These are phyloP conservation scores for Eutreptiella sp. DNA, from an alignment of 208 protist species.

Conservation along the genomic window DNA sequence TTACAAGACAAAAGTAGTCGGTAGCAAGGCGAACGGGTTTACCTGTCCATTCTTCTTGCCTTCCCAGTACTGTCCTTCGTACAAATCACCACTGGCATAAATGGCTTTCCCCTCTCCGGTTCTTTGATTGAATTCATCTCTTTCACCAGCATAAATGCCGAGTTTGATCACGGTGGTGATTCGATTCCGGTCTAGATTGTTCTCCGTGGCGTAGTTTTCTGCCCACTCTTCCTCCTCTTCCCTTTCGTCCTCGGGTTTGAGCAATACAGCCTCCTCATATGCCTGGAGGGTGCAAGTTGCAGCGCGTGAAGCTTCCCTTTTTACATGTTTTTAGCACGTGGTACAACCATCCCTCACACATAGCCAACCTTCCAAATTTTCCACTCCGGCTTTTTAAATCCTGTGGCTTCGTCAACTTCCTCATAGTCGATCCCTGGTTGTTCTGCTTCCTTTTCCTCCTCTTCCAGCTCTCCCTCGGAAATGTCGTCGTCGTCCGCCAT, in stretches of 20 bases:
- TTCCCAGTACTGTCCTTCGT: constrained; percentile 77
- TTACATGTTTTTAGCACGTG: too few species aligned
- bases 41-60: constrained; percentile 74
- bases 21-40: too few species aligned
- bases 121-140: constrained; percentile 79
- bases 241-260: constrained; percentile 46
- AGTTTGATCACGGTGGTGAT: constrained; percentile 5
- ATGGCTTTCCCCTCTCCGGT: constrained; percentile 68
- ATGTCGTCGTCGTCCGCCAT: too few species aligned
- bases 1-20: too few species aligned
- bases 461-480: too few species aligned
- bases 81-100: constrained; percentile 68
- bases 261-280: constrained; percentile 54
- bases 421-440: constrained; percentile 50
- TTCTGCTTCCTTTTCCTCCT: constrained; percentile 30
- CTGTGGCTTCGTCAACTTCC: constrained; percentile 64
- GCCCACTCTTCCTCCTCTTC: constrained; percentile 45
- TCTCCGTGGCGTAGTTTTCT: constrained; percentile 57
- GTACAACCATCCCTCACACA: too few species aligned
- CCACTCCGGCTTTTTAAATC: constrained; percentile 66
- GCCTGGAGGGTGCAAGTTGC: too few species aligned
- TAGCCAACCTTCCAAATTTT: constrained; percentile 67
- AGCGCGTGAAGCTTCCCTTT: too few species aligned
- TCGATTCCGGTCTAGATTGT: constrained; percentile 38
- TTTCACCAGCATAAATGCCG: constrained; percentile 68